Evolutionary conservation across 176 grass and related monocot genomes (phyloP), one percentile per base, ranked within the genome.

Genomic region (Avena sativa): DNA sequence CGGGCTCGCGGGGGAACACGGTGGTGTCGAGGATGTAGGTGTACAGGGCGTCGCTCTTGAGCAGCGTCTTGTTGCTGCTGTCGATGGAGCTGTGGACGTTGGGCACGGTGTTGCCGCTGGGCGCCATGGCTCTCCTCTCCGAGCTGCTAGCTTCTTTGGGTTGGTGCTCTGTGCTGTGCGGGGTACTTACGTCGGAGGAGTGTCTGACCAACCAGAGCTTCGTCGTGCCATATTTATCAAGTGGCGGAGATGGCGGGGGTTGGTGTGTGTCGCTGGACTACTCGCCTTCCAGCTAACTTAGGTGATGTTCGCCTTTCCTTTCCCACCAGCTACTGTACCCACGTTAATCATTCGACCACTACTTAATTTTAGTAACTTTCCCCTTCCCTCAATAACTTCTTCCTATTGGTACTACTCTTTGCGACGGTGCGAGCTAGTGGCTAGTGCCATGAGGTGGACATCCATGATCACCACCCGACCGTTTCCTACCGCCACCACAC

Each of bases 21-120:
- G 85, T 70, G 56, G 93, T 98, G 57, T 93, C 93, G 51, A 98
- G 53, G 60, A 95, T 84, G 36, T 98, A 95, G 63, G 90, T 79
- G 85, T 96, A 93, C 8, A 96, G 81, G 58, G 89, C 81, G 25
- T 93, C 81, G 79, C 89, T 93, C 86, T 91, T 89, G 84, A 96
- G 94, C 50, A 96, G 94, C 52, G 89, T 93, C 89, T 96, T 93
- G 80, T 84, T 85, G 88, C 25, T 76, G 83, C 88, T 86, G 69
- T 89, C 79, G 43, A 53, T 79, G 44, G 14, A 20, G 58, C 53
- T 74, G 56, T 89, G 70, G 21, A 66, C 62, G 50, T 76, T 46
- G 44, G 88, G 49, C 14, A 68, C 49, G 75, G 9, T 40, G 60
- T 51, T 11, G 76, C 52, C 62, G 81, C 28, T 64, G 62, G 21